Evolutionary conservation across 2,329 filamentous ascomycete genomes (phyloP), one percentile per base, ranked within the genome.

Genomic region (Epichloe brachyelytri): DNA sequence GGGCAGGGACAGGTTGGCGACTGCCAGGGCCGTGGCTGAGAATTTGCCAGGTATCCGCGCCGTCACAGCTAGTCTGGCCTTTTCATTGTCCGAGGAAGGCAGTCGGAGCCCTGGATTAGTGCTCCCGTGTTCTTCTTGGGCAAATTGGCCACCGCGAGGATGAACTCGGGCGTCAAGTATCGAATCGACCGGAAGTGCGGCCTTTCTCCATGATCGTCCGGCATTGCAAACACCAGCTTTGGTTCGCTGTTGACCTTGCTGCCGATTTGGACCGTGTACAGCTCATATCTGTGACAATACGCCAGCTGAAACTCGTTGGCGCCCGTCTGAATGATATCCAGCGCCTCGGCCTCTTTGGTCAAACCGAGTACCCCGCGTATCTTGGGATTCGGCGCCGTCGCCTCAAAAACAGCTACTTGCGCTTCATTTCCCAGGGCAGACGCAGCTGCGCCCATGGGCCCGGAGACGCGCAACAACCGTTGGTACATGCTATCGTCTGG

Each of bases 351-450:
- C 61, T 84, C 79, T 57, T 67, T 72, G 15, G 66, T 60, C 40
- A 79, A 65, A 54, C 78, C 72, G 49, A 83, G 57, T 48, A 71
- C 66, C 30, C 75, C 76, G 58, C 71, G 71, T 46, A 66, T 54
- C 59, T 71, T 76, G 52, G 74, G 74, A 11, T 54, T 49, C 37
- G 69, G 76, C 37, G 71, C 78, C 1, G 72, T 69, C 1, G 72
- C 70, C 62, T 86, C 79, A 63, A 95, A 95, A 41, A 95, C 69
- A 26, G 88, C 83, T 54, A 96, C 78, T 68, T 96, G 86, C 12
- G 85, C 79, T 46, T 85, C 73, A 54, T 81, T 82, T 19, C 86
- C 82, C 56, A 95, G 72, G 30, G 86, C 87, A 1, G 88, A 90
- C 10, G 88, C 85, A 54, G 86, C 82, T 12, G 82, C 89, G 53